phyloP scores from a whole-genome alignment of 768 basidiomycete species.

The Phaffia tasmanica region DNA sequence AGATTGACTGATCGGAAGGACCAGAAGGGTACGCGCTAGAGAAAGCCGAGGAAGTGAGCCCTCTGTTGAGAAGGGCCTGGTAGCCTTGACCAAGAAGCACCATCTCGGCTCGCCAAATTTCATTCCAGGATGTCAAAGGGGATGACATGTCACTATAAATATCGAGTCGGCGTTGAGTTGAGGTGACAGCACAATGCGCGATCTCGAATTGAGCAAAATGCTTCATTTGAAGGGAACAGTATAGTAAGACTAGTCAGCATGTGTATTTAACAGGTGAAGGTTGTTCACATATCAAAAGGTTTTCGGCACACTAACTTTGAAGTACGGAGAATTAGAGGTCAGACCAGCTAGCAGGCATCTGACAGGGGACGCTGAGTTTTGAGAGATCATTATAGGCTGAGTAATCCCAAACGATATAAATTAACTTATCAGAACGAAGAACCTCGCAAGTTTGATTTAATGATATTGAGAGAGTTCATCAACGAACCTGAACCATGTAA shows the following conservation, averaged over 20 bases:
- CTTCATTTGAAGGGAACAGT: neutral
- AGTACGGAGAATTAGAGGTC: slow-evolving; percentile 3
- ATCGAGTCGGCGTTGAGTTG: slow-evolving; percentile 5
- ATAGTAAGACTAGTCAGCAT: neutral
- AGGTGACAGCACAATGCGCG: slow-evolving; percentile 16
- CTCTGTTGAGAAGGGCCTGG: slow-evolving; percentile 11
- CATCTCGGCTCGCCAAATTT: slow-evolving; percentile 23
- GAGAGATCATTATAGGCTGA: slow-evolving; percentile 24
- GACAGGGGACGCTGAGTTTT: slow-evolving; percentile 15
- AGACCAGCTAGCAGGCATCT: slow-evolving; percentile 21
- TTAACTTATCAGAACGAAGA: neutral
- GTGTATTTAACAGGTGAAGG: neutral
- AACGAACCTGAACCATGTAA: slow-evolving; percentile 24
- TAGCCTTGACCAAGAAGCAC: slow-evolving; percentile 20
- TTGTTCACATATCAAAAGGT: neutral
- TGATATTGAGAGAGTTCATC: neutral
- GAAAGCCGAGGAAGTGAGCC: neutral
- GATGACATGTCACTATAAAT: slow-evolving; percentile 22
- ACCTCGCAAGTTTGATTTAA: neutral
- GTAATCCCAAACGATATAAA: too few species aligned
- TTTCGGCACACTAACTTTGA: neutral
- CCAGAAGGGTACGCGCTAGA: neutral
- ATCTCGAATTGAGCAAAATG: slow-evolving; percentile 24
- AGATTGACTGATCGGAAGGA: neutral
- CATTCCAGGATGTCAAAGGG: slow-evolving; percentile 15